Evolutionary conservation across 257 asterid species (phyloP).

Genomic region (Thymus quinquecostatus): DNA sequence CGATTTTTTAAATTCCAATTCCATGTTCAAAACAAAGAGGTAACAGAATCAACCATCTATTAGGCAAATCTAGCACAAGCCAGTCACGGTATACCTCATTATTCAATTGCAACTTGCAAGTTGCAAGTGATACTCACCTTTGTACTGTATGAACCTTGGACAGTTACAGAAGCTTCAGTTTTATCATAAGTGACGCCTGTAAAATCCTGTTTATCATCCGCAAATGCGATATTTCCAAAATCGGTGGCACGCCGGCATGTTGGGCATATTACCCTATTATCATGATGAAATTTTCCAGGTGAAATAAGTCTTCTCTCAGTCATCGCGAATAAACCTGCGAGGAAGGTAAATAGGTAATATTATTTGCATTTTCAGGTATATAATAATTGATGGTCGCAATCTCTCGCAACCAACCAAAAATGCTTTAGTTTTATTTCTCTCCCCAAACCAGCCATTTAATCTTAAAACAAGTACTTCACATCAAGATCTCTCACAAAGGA

Average conservation of each 20-base stretch:
- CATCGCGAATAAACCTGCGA: slow-evolving; percentile 84
- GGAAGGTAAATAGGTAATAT: slow-evolving; percentile 16
- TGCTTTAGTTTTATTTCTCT: slow-evolving; percentile 9
- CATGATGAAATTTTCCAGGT: slow-evolving; percentile 51
- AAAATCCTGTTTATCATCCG: slow-evolving; percentile 62
- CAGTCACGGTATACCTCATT: slow-evolving; percentile 20
- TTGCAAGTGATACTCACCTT: slow-evolving; percentile 53
- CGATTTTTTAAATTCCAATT: not conserved
- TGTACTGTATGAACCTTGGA: slow-evolving; percentile 93
- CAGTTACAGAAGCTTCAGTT: slow-evolving; percentile 61
- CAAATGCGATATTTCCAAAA: slow-evolving; percentile 83
- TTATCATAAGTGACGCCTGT: slow-evolving; percentile 40
- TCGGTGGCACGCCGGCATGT: slow-evolving; percentile 85
- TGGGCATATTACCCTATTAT: slow-evolving; percentile 81
- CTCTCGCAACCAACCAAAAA: slow-evolving; percentile 19
- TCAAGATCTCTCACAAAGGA: not conserved
- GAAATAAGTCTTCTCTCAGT: slow-evolving; percentile 62
- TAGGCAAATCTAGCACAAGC: slow-evolving; percentile 19
- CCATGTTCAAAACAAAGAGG: slow-evolving; percentile 5
- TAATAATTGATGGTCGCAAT: slow-evolving; percentile 25
- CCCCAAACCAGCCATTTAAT: not conserved
- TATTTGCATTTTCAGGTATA: slow-evolving; percentile 18
- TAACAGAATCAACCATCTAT: not conserved
- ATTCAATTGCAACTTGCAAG: not conserved
- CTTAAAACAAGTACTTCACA: not conserved